Conservation (phyloP, 352 stramenopile genomes). For the Globisporangium radiosum region DNA sequence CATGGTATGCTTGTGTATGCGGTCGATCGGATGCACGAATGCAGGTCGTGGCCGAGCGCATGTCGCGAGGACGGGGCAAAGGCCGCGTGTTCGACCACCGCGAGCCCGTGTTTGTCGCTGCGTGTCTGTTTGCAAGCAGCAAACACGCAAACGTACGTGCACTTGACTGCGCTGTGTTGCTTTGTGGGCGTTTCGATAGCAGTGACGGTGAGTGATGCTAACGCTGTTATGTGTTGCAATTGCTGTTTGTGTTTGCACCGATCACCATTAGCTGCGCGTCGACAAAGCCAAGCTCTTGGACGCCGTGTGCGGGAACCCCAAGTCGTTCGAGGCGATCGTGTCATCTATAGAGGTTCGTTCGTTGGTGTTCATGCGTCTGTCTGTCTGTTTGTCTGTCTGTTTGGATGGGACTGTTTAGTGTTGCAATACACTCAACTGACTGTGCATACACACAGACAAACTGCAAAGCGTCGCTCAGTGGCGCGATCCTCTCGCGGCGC, state of each 20-base stretch:
- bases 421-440: background rate
- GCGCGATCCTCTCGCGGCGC: constrained; percentile 27
- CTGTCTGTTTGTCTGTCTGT: too few relatives aligned
- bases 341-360: constrained; percentile 49
- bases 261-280: constrained; percentile 33
- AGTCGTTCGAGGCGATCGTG: constrained; percentile 58
- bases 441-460: constrained; percentile 17
- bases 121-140: constrained; percentile 58
- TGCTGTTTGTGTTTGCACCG: constrained; percentile 1
- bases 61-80: constrained; percentile 18
- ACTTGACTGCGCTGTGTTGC: background rate
- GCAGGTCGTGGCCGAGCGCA: constrained; percentile 17
- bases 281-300: constrained; percentile 52
- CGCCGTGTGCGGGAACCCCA: constrained; percentile 51
- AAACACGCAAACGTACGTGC: constrained; percentile 47
- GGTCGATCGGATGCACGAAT: too few relatives aligned
- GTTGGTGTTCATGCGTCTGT: too few relatives aligned
- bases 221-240: background rate
- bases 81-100: constrained; percentile 25
- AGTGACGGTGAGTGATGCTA: background rate
- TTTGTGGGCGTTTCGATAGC: background rate
- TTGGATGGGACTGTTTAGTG: background rate
- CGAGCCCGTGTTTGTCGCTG: constrained; percentile 53
- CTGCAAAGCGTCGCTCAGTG: constrained; percentile 37
- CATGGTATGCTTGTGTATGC: too few relatives aligned